phyloP scores from a whole-genome alignment of 2,329 filamentous ascomycete genomes.

The Neofusicoccum laricinum region DNA sequence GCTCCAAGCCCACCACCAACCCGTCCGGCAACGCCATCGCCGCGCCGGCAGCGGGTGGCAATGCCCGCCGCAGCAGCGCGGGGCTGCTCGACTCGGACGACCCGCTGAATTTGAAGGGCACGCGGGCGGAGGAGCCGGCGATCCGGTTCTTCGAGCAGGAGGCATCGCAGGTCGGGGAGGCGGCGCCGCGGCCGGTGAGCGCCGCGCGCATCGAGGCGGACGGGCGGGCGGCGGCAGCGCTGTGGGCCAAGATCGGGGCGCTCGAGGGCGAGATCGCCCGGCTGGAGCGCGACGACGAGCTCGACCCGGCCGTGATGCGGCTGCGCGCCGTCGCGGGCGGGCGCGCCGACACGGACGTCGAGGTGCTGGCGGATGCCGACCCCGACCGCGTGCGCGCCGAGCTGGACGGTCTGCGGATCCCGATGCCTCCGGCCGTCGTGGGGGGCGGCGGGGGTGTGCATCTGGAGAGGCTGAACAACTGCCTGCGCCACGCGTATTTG shows the following conservation, averaged over 20 bases:
- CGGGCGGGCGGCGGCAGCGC: background rate
- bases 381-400: background rate
- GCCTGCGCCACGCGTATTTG: conserved; percentile 33
- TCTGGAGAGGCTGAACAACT: conserved; percentile 33
- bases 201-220: background rate
- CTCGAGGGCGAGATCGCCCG: background rate
- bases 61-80: too few relatives aligned
- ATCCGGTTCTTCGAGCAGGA: conserved; percentile 13
- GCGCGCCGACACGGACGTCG: background rate
- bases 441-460: background rate
- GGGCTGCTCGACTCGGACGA: background rate
- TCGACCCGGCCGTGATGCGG: conserved; percentile 1
- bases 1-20: background rate
- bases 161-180: background rate
- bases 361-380: conserved; percentile 1
- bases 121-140: background rate
- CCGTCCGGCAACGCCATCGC: background rate
- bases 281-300: background rate
- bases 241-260: background rate
- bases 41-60: too few relatives aligned
- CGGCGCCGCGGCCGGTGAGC: background rate
- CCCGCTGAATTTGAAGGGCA: background rate
- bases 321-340: background rate
- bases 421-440: background rate
- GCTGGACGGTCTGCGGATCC: background rate